Base-by-base conservation (phyloP, 768 basidiomycete genomes). In the Phaffia australis region DNA sequence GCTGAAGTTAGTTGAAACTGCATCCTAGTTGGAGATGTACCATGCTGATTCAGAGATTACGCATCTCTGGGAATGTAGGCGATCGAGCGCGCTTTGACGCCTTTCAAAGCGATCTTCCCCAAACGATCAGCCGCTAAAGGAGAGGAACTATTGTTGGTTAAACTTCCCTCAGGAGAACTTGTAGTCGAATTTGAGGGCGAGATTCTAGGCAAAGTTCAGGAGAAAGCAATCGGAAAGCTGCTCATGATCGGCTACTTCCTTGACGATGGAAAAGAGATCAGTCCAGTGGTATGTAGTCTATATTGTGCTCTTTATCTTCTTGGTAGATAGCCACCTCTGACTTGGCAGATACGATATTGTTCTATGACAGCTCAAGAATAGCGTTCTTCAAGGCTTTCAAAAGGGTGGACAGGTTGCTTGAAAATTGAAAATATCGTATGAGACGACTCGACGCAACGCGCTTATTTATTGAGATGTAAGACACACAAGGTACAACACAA, bases 151-250 rank as follows among this genome's bases (percentile, higher is more conserved):
- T 27, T 81, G 87, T 32, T 77, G 79, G 23, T 74, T 88, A 62
- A 56, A 35, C 23, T 83, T 87, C 73, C 80, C 2, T 29, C 70
- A 3, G 73, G 73, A 4, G 70, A 70, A 2, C 69, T 77, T 30
- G 65, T 69, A 1, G 75, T 78, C 58, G 74, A 76, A 59, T 75
- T 73, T 55, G 72, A 74, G 65, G 75, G 85, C 51, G 88, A 89
- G 72, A 57, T 71, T 1, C 75, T 91, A 57, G 89, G 89, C 46
- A 76, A 81, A 0, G 79, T 91, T 27, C 84, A 87, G 70, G 83
- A 79, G 72, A 81, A 84, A 70, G 89, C 87, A 87, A 81, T 89
- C 18, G 83, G 87, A 0, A 83, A 69, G 19, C 72, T 77, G 63
- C 65, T 79, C 61, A 76, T 79, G 69, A 65, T 75, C 27, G 74